phyloP scores from a whole-genome alignment of 2,329 filamentous ascomycete genomes.

The Neopestalotiopsis clavispora region DNA sequence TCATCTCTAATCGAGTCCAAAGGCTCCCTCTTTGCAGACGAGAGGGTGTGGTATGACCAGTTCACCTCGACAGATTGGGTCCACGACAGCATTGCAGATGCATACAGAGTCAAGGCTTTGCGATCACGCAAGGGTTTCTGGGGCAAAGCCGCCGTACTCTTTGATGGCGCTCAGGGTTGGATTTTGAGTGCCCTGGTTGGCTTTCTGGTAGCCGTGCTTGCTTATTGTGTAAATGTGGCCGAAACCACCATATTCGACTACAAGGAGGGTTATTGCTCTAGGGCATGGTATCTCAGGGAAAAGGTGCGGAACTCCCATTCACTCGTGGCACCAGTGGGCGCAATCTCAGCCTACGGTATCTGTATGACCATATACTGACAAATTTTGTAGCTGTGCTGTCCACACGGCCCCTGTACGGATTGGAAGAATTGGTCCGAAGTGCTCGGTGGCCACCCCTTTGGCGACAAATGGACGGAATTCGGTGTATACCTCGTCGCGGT shows the following conservation, averaged over 20 bases:
- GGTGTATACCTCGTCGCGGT: slow-evolving; percentile 75
- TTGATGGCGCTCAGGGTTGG: slow-evolving; percentile 93
- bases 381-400: slow-evolving; percentile 56
- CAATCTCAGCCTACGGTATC: neutral
- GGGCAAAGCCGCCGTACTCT: slow-evolving; percentile 76
- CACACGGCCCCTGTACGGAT: slow-evolving; percentile 57
- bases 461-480: slow-evolving; percentile 73
- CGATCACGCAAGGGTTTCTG: slow-evolving; percentile 82
- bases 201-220: slow-evolving; percentile 80
- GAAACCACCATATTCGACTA: slow-evolving; percentile 87
- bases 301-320: slow-evolving; percentile 50
- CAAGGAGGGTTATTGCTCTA: slow-evolving; percentile 85
- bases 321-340: neutral
- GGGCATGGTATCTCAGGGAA: slow-evolving; percentile 74
- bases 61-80: slow-evolving; percentile 99
- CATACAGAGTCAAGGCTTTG: slow-evolving; percentile 84
- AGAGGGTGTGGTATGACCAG: slow-evolving; percentile 98
- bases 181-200: slow-evolving; percentile 90
- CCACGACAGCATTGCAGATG: slow-evolving; percentile 94
- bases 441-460: slow-evolving; percentile 48
- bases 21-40: slow-evolving; percentile 72
- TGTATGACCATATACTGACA: slow-evolving; percentile 23
- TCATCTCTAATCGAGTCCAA: slow-evolving; percentile 68
- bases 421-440: slow-evolving; percentile 63
- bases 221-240: slow-evolving; percentile 87